Percentiles rank a stretch among this genome's conserved stretches.
phyloP scores from a whole-genome alignment of 768 basidiomycete genomes.

The Pulveroboletus sp. region DNA sequence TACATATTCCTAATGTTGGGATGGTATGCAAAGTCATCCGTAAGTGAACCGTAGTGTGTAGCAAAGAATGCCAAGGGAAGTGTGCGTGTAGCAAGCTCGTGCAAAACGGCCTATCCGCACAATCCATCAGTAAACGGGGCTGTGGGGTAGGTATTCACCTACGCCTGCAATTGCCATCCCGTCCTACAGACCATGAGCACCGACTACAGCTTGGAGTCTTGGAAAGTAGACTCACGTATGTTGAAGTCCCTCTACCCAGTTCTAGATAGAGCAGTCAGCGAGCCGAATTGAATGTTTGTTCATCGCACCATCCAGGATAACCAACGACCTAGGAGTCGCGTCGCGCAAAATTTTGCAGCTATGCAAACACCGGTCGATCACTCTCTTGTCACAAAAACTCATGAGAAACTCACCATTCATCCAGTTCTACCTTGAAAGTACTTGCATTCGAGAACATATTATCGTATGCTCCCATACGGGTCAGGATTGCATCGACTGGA shows the following conservation, averaged over 20 bases:
- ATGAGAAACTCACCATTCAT: constrained; percentile 69
- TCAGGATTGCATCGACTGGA: constrained; percentile 88
- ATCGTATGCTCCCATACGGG: constrained; percentile 98
- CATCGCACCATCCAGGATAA: constrained; percentile 84
- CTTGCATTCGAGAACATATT: constrained; percentile 93
- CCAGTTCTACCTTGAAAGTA: constrained; percentile 98
- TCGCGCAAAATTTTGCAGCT: constrained; percentile 92
- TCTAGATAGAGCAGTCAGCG: constrained; percentile 44
- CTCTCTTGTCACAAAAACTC: not conserved
- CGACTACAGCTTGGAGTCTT: constrained; percentile 9
- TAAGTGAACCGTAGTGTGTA: constrained; percentile 94
- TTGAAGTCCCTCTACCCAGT: constrained; percentile 93
- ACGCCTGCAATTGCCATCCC: constrained; percentile 98
- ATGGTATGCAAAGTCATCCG: constrained; percentile 89
- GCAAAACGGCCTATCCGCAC: constrained; percentile 70
- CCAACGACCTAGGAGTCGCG: constrained; percentile 89
- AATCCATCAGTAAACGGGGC: constrained; percentile 4
- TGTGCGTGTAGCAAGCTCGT: constrained; percentile 90
- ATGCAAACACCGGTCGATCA: not conserved
- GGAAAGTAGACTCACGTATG: constrained; percentile 53
- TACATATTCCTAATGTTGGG: constrained; percentile 93
- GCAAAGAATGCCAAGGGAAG: constrained; percentile 93
- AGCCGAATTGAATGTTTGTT: not conserved
- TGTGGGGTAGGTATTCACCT: constrained; percentile 18
- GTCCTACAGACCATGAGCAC: constrained; percentile 47